A percentile compares a stretch with the other conserved stretches of the same genome.
Conservation (phyloP, 805 yeast species). For the Myxozyma udenii region DNA sequence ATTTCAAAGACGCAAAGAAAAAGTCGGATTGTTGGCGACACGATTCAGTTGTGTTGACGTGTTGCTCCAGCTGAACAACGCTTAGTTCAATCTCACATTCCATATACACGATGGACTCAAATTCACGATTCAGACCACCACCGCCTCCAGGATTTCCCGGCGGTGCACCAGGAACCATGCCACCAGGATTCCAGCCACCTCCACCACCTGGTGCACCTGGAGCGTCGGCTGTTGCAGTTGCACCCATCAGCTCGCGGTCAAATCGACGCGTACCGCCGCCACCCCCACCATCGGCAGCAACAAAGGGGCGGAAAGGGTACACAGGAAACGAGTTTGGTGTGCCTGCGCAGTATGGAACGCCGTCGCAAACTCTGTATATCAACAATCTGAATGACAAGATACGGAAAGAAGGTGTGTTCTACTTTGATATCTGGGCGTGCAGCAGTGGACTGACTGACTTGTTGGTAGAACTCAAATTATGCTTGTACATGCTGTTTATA, state of each 20-base stretch:
- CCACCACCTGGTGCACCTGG: neutral
- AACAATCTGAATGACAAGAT: slow-evolving; percentile 42
- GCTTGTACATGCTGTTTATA: slow-evolving; percentile 41
- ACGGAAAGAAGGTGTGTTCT: slow-evolving; percentile 33
- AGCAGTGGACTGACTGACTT: neutral
- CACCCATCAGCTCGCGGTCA: slow-evolving; percentile 11
- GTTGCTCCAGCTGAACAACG: too few species aligned
- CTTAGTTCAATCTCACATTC: too few species aligned
- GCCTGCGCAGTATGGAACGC: slow-evolving; percentile 13
- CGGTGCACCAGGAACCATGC: neutral
- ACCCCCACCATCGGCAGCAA: slow-evolving; percentile 10
- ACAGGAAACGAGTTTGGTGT: neutral
- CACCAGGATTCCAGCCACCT: neutral
- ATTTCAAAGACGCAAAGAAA: too few species aligned
- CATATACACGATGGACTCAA: too few species aligned
- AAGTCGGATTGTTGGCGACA: too few species aligned
- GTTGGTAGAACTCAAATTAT: slow-evolving; percentile 35
- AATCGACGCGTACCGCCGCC: slow-evolving; percentile 14
- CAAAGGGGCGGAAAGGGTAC: neutral
- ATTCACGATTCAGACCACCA: too few species aligned
- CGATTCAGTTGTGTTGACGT: too few species aligned
- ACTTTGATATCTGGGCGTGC: neutral
- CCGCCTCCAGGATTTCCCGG: neutral
- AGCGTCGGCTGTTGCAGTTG: neutral
- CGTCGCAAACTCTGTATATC: slow-evolving; percentile 40